Base-by-base conservation (phyloP, 345 rosid genomes). In the Linum tenue region DNA sequence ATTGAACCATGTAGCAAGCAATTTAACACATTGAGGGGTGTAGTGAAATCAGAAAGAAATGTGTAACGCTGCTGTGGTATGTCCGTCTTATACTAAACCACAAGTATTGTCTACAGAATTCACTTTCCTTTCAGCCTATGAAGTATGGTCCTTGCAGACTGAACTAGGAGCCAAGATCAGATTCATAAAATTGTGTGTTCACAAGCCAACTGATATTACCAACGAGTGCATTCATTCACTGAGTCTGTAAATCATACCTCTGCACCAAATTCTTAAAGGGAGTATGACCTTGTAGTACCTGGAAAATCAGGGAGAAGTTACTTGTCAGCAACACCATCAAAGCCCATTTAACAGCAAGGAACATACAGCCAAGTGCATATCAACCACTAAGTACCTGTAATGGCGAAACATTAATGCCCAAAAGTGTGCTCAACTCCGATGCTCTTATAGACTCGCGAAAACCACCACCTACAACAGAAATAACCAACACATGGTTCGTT, bases 261-360 rank as follows among this genome's bases (percentile, higher is more conserved):
- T 76, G 77, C 1, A 73, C 84, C 65, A 89, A 77, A 73, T 87
- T 86, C 69, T 82, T 80, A 64, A 89, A 87, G 62, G 88, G 91
- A 56, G 92, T 79, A 77, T 92, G 98, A 14, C 91, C 96, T 76
- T 92, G 98, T 37, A 92, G 68, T 67, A 91, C 85, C 95, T 91
- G 81, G 57, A 22, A 35, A 67, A 16, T 59, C 55, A 31, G 51
- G 56, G 2, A 10, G 15, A 63, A 50, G 37, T 48, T 48, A 16
- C 2, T 15, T 36, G 36, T 1, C 22, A 8, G 12, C 11, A 65
- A 65, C 39, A 64, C 35, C 31, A 38, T 3, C 60, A 22, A 65
- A 60, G 50, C 59, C 42, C 37, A 16, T 39, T 0, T 16, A 12
- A 41, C 7, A 22, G 51, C 1, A 59, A 39, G 59, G 53, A 48